These are phyloP conservation scores for Ciborinia camelliae DNA, from an alignment of 2,329 filamentous ascomycete genomes.

Conservation along the genomic window DNA sequence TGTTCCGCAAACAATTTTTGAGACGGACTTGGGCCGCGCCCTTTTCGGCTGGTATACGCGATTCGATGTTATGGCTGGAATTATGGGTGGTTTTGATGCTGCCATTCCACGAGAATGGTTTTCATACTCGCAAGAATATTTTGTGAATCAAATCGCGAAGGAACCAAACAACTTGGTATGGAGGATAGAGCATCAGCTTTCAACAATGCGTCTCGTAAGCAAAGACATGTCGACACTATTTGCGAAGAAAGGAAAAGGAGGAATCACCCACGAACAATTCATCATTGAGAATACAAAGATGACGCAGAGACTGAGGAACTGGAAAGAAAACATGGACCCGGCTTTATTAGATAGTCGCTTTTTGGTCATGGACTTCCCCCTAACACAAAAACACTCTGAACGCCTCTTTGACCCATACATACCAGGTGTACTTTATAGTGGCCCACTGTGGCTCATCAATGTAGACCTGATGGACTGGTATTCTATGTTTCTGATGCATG, in stretches of 20 bases:
- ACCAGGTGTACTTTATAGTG: slow-evolving; percentile 66
- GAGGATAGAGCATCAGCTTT: slow-evolving; percentile 64
- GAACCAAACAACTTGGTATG: slow-evolving; percentile 62
- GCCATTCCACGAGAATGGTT: slow-evolving; percentile 79
- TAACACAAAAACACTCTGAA: slow-evolving; percentile 23
- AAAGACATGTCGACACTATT: slow-evolving; percentile 79
- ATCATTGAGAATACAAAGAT: slow-evolving; percentile 56
- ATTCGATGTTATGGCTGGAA: slow-evolving; percentile 79
- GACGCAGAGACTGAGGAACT: slow-evolving; percentile 45
- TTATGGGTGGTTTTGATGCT: slow-evolving; percentile 76
- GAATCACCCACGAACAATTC: slow-evolving; percentile 65
- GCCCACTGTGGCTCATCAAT: slow-evolving; percentile 70
- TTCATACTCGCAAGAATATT: slow-evolving; percentile 48
- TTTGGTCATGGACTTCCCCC: slow-evolving; percentile 61
- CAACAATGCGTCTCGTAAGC: slow-evolving; percentile 67
- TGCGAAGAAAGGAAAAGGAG: slow-evolving; percentile 60
- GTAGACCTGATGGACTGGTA: slow-evolving; percentile 73
- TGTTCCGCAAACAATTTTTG: slow-evolving; percentile 69
- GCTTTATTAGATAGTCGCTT: slow-evolving; percentile 58
- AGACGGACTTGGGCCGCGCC: slow-evolving; percentile 66
- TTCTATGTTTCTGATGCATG: slow-evolving; percentile 76
- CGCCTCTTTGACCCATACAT: slow-evolving; percentile 71
- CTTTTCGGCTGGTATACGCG: slow-evolving; percentile 86
- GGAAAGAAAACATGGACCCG: slow-evolving; percentile 58
- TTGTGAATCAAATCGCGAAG: slow-evolving; percentile 53